Conservation (phyloP, 495 filamentous ascomycete species). For the Thozetella sp. region DNA sequence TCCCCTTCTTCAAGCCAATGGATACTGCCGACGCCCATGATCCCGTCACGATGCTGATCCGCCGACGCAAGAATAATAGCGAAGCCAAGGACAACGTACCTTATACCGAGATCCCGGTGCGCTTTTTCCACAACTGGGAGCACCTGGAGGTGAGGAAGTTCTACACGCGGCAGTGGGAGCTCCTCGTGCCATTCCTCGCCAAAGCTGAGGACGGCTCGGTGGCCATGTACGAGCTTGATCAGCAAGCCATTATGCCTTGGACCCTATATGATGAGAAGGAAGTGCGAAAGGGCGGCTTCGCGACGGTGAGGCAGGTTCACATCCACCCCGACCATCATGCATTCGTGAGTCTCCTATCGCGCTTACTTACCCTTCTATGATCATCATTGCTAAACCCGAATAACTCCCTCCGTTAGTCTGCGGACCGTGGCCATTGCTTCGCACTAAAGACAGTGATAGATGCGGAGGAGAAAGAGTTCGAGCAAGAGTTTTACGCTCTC, state of each 20-base stretch:
- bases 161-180: neutral
- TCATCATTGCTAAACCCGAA: neutral
- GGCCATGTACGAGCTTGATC: neutral
- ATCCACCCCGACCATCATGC: neutral
- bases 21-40: neutral
- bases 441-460: neutral
- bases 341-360: neutral
- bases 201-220: neutral
- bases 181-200: neutral
- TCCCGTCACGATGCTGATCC: neutral
- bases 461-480: neutral
- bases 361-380: no score
- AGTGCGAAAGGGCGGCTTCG: neutral
- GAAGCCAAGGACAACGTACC: neutral
- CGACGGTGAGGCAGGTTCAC: neutral
- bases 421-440: neutral
- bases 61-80: neutral
- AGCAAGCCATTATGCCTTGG: neutral
- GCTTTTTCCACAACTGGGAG: neutral
- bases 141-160: neutral
- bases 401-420: neutral
- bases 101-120: neutral
- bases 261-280: neutral
- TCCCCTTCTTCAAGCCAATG: neutral
- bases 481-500: neutral